Conservation (phyloP, 2,329 filamentous ascomycete genomes). For the Colletotrichum ledebouriae region DNA sequence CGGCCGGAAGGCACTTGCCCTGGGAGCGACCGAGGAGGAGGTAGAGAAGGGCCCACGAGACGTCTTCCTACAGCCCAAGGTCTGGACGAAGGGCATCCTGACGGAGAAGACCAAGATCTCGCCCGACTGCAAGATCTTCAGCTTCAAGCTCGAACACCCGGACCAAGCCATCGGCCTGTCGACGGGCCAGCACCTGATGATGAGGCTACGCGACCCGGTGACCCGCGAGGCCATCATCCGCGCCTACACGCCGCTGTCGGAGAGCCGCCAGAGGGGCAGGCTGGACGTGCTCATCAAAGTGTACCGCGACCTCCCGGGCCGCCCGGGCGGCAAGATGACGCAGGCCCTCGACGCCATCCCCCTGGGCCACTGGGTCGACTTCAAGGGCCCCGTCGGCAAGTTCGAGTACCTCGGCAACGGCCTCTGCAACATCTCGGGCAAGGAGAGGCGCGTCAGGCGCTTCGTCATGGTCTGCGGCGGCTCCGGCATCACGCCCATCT, state of each 20-base stretch:
- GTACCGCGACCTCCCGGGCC: constrained; percentile 73
- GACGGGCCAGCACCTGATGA: constrained; percentile 88
- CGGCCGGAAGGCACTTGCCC: constrained; percentile 65
- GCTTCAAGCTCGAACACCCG: constrained; percentile 80
- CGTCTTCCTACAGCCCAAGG: constrained; percentile 78
- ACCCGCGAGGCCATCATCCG: constrained; percentile 82
- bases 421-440: constrained; percentile 70
- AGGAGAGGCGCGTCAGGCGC: constrained; percentile 68
- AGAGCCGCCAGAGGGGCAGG: constrained; percentile 69
- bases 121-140: constrained; percentile 84
- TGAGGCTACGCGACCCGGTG: constrained; percentile 80
- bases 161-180: constrained; percentile 81
- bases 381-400: constrained; percentile 90
- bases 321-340: constrained; percentile 83
- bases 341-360: constrained; percentile 80
- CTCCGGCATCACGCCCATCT: constrained; percentile 93
- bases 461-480: constrained; percentile 92
- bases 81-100: constrained; percentile 81
- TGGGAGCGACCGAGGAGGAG: constrained; percentile 54
- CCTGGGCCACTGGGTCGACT: constrained; percentile 80
- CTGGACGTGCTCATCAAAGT: constrained; percentile 87
- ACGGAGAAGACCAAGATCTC: constrained; percentile 78
- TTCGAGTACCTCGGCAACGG: constrained; percentile 84
- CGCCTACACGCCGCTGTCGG: constrained; percentile 87
- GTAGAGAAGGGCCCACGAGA: constrained; percentile 58